Conservation (phyloP, 345 rosid genomes). For the Odontarrhena argentea region DNA sequence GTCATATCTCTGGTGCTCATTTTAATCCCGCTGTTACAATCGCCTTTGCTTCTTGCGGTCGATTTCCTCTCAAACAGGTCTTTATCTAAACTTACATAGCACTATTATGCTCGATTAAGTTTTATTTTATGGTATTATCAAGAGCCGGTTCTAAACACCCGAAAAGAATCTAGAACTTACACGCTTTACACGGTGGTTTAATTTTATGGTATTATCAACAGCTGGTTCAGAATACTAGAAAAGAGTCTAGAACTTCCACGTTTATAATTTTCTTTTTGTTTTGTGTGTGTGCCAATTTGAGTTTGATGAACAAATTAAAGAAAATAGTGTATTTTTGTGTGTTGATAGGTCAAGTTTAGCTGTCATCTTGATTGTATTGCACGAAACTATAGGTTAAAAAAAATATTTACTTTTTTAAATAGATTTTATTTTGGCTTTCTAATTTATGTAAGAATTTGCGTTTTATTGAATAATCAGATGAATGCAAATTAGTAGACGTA, state of each 20-base stretch:
- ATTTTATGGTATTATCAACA: too few species aligned
- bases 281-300: slow-evolving; percentile 10
- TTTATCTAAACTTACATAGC: background rate
- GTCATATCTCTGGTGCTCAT: slow-evolving; percentile 98
- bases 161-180: too few species aligned
- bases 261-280: background rate
- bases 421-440: background rate
- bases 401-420: background rate
- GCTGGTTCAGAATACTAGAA: too few species aligned
- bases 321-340: slow-evolving; percentile 12
- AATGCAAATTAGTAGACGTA: too few species aligned
- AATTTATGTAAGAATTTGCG: background rate
- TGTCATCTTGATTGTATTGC: slow-evolving; percentile 29
- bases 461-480: too few species aligned
- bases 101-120: background rate
- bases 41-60: slow-evolving; percentile 79
- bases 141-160: too few species aligned
- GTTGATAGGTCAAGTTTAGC: slow-evolving; percentile 26
- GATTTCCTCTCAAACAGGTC: slow-evolving; percentile 86
- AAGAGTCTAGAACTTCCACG: too few species aligned
- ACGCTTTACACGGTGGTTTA: background rate
- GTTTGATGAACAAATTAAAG: slow-evolving; percentile 37
- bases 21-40: slow-evolving; percentile 94
- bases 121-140: background rate
- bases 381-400: slow-evolving; percentile 23